phyloP scores from a whole-genome alignment of 2,329 filamentous ascomycete genomes.

The Arthrinium phaeospermum region DNA sequence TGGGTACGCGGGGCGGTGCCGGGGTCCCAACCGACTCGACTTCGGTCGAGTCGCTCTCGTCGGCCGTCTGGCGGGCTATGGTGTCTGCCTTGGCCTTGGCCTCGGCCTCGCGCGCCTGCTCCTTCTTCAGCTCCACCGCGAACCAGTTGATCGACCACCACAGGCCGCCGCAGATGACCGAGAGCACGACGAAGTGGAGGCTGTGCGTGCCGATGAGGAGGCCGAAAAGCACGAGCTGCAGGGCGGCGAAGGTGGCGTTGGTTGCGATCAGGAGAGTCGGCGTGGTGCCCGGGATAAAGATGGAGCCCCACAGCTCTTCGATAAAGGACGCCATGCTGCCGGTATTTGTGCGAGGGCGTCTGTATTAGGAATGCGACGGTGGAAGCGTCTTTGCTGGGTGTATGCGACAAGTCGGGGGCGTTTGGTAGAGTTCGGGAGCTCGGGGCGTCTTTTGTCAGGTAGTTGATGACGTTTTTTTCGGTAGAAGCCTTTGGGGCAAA shows the following conservation, averaged over 20 bases:
- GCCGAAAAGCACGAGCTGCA: conserved; percentile 78
- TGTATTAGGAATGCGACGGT: not conserved
- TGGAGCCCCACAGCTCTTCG: conserved; percentile 83
- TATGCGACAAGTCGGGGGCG: conserved; percentile 29
- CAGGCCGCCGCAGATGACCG: conserved; percentile 76
- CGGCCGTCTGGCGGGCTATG: conserved; percentile 39
- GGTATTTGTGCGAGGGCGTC: not conserved
- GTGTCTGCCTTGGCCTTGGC: conserved; percentile 47
- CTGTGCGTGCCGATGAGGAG: conserved; percentile 84
- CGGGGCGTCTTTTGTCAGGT: not conserved
- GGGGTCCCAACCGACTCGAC: conserved; percentile 47
- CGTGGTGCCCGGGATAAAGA: conserved; percentile 92
- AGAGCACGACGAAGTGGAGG: conserved; percentile 87
- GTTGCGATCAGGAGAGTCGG: conserved; percentile 87
- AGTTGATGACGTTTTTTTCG: conserved; percentile 12
- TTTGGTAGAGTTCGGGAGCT: conserved; percentile 3
- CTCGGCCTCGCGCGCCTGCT: conserved; percentile 51
- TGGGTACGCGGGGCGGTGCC: conserved; percentile 25
- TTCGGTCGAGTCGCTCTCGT: conserved; percentile 57
- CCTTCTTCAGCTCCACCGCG: conserved; percentile 65
- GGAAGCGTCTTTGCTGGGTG: conserved; percentile 20
- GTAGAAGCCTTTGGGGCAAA: not conserved
- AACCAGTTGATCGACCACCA: conserved; percentile 99
- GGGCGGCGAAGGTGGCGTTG: conserved; percentile 84
- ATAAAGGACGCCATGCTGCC: conserved; percentile 64